Evolutionary conservation across 179 eudicot genomes (phyloP), one percentile per base, ranked within the genome.

Genomic region (Drosera spatulata): DNA sequence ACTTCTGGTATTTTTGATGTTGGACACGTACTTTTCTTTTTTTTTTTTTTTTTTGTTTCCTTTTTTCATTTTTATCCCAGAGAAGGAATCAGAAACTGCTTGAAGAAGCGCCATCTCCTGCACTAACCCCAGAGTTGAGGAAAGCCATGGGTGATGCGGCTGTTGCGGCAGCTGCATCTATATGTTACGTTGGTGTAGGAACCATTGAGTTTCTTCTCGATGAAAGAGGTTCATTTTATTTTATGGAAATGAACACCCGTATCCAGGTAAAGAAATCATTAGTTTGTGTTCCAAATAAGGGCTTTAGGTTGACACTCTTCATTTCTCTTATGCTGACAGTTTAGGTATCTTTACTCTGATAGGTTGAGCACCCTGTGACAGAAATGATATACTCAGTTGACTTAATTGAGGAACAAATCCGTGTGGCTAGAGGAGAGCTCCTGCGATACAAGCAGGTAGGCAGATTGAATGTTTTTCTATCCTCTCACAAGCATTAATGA

Each of bases 91-190:
- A 91, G 80, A 91, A 91, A 75, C 76, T 88, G 64, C 87, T 91
- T 71, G 98, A 91, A 74, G 98, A 88, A 75, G 96, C 98, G 61
- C 95, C 96, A 15, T 91, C 98, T 58, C 96, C 98, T 71, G 98
- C 98, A 66, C 76, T 91, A 66, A 88, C 91, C 53, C 75, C 84
- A n/a, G 98, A 86, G 70, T 65, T 91, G 70, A 76, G 98, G 67
- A 85, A 86, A 75, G 96, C 98, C 69, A 88, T 91, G 98, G 98
- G 98, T 74, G 98, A 91, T 79, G 96, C 98, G 69, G 98, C 96
- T 59, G 95, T 86, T 67, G 83, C 98, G 58, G 98, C 98, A 50
- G 98, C 98, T 57, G 93, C 90, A 38, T 93, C 98, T 48, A 89
- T 93, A 60, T 95, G 96, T 55, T 93, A 86, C 72, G 74, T 93